Evolutionary conservation across 2,329 filamentous ascomycete genomes (phyloP), one percentile per base, ranked within the genome.

Genomic region (Chalaropsis thielavioides): DNA sequence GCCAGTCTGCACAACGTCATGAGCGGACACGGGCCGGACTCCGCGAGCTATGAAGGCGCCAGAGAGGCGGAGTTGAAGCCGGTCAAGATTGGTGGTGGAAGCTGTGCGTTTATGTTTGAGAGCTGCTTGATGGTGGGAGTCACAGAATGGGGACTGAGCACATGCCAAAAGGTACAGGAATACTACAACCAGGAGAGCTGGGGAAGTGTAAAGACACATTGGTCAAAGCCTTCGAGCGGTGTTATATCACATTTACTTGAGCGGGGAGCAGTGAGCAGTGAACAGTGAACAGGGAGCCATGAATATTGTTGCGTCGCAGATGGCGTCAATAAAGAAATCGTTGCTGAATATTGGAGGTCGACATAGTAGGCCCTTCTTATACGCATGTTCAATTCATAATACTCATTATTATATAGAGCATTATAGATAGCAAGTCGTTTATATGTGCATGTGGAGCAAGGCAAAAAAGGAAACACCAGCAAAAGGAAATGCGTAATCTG

Each of bases 151-250:
- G 86, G 85, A 1, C 74, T 82, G 67, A 73, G 75, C 68, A 80
- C 82, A 68, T 92, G 80, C 64, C 73, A 76, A 69, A 82, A 81
- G 73, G 78, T 82, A 17, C 81, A 83, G 76, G 79, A 83, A 69
- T 82, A 82, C 65, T 95, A 94, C 71, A 91, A 84, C 72, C 83
- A 85, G 66, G 88, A 95, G 77, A 92, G 88, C 72, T 96, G 90
- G 90, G 84, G 79, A 35, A 81, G 81, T 0, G 75, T 89, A 63
- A 82, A 83, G 74, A 79, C 84, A 54, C 82, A 87, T 71, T 88
- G 86, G 79, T 75, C 75, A 71, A 71, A 70, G 70, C 77, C 79
- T 0, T 73, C 75, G 73, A 1, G 70, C 63, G 7, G 43, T 46
- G 49, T 56, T 10, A 51, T 19, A 27, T 61, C 56, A 27, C 19